phyloP scores from a whole-genome alignment of 306 rosid genomes.

The Sicyos edulis region DNA sequence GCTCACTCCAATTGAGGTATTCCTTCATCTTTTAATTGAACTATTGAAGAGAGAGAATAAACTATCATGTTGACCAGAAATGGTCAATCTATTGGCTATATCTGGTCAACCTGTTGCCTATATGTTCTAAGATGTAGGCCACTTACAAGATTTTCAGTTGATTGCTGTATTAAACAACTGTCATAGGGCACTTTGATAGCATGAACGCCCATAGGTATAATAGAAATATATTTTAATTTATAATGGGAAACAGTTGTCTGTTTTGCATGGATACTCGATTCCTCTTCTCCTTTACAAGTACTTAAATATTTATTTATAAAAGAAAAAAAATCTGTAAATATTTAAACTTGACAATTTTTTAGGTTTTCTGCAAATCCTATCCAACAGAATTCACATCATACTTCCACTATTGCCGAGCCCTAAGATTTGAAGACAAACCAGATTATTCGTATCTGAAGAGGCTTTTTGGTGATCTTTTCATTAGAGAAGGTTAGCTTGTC shows the following conservation, averaged over 20 bases:
- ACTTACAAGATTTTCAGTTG: not conserved
- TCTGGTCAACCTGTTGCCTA: not conserved
- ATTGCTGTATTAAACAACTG: conserved; percentile 7
- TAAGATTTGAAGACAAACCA: conserved; percentile 96
- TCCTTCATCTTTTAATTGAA: conserved; percentile 23
- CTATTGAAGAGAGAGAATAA: conserved; percentile 10
- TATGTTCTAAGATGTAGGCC: not conserved
- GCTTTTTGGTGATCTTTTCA: conserved; percentile 91
- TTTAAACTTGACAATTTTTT: not conserved
- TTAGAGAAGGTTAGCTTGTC: conserved; percentile 67
- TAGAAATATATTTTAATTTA: not conserved
- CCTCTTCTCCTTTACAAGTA: not conserved
- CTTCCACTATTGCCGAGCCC: conserved; percentile 84
- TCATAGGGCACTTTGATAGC: not conserved
- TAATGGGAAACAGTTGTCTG: not conserved
- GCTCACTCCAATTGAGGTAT: conserved; percentile 95
- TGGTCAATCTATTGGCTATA: not conserved
- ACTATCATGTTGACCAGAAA: not conserved
- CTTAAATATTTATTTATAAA: too few relatives aligned
- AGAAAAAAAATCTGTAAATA: not conserved
- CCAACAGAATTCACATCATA: conserved; percentile 85
- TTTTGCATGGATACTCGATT: conserved; percentile 3
- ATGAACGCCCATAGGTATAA: not conserved
- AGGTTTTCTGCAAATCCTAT: conserved; percentile 84
- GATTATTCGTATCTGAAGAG: conserved; percentile 91